These are phyloP conservation scores for Dorcoceras hygrometricum DNA, from an alignment of 257 asterid species.

Conservation along the genomic window DNA sequence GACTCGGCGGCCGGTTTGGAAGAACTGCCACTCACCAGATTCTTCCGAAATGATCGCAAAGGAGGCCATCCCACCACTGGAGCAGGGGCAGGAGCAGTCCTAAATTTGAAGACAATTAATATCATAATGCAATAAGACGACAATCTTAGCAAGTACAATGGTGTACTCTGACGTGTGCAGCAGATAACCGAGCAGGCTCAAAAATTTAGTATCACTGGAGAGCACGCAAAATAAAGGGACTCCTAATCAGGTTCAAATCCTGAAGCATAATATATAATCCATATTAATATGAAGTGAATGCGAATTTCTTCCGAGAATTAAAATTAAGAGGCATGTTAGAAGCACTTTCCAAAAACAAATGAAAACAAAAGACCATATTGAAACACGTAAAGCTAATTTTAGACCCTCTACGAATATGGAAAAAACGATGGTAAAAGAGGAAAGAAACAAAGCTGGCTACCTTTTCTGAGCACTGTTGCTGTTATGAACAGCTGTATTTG, in stretches of 20 bases:
- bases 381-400: no score
- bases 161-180: not conserved
- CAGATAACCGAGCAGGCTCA: not conserved
- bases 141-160: not conserved
- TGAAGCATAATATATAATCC: no score
- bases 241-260: not conserved
- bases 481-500: conserved; percentile 67
- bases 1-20: conserved; percentile 41
- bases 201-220: not conserved
- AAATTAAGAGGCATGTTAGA: not conserved
- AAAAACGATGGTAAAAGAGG: conserved; percentile 20
- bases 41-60: conserved; percentile 70
- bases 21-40: conserved; percentile 50
- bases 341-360: conserved; percentile 10
- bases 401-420: no score
- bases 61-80: conserved; percentile 99
- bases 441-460: conserved; percentile 39
- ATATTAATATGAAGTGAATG: not conserved
- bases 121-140: conserved; percentile 1
- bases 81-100: conserved; percentile 60
- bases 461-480: conserved; percentile 76
- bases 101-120: conserved; percentile 12
- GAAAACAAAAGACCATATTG: conserved; percentile 8
- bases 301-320: not conserved
- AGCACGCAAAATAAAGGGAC: not conserved